Base-by-base conservation (phyloP, 371 early-diverging fungal species). In the Mucor racemosus region DNA sequence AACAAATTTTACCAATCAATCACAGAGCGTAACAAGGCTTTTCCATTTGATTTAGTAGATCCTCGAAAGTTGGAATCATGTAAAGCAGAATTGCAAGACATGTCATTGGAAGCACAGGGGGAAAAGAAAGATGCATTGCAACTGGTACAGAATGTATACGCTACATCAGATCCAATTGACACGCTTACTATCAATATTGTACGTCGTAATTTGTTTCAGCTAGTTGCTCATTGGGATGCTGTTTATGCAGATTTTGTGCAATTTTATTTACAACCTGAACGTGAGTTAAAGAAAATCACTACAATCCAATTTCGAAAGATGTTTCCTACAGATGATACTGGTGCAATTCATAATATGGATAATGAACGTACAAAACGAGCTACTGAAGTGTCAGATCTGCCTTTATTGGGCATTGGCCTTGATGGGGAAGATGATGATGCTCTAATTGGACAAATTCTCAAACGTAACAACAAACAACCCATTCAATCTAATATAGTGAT, bases 71-170 rank as follows among this genome's bases (percentile, higher is more conserved):
- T 82, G 14, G 92, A 88, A 39, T 78, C 81, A 5, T 92, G 91
- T 66, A 88, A 87, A 58, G 76, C 82, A 34, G 88, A 86, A 21
- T 58, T 94, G 9, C 69, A 85, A 31, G 87, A 88, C 34, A 84
- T 94, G 76, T 82, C 86, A 3, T 73, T 85, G 13, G 84, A 86
- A 19, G 89, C 90, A 1, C 82, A 79, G n/a, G 86, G 90, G 0
- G 97, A 97, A 80, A 90, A 88, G 60, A 92, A 91, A 44, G 83
- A 89, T 66, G 84, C 92, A 48, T 75, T 95, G 53, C 95, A 96
- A 71, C 61, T 88, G 1, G 84, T 97, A 3, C 95, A 94, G 63
- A 93, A 94, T 58, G 88, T 92, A 0, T 89, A 90, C 68, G 87
- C 92, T 61, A 89, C 85, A 48, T 91, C 90, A 9, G 84, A 87